Percentiles rank a stretch among this genome's conserved stretches.
Evolutionary conservation across 1,284 basidiomycete genomes (phyloP).

Genomic region (Fomitopsis pinicola): DNA sequence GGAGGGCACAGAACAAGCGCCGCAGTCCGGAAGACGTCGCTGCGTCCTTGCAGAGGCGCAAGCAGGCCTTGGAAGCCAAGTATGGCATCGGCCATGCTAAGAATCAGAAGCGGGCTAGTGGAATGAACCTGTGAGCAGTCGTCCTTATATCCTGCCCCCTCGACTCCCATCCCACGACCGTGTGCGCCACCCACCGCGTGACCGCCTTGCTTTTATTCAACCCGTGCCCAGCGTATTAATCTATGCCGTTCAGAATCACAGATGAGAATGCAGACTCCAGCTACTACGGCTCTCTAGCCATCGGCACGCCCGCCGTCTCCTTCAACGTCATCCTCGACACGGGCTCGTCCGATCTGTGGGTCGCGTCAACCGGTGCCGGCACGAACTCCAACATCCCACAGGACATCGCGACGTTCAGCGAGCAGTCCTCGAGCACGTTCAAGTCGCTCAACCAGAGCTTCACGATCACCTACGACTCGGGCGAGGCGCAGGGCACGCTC

Average conservation of each 20-base stretch:
- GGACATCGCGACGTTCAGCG: conserved; percentile 21
- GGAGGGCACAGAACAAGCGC: background rate
- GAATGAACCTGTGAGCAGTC: conserved; percentile 24
- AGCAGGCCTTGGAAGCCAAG: conserved; percentile 22
- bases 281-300: conserved; percentile 36
- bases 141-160: background rate
- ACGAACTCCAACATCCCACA: conserved; percentile 9
- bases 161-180: conserved; percentile 14
- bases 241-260: background rate
- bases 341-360: conserved; percentile 43
- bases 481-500: conserved; percentile 30
- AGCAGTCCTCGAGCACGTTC: conserved; percentile 25
- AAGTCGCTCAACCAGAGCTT: conserved; percentile 20
- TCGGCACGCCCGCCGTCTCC: conserved; percentile 35
- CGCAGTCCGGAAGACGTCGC: background rate
- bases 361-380: conserved; percentile 13
- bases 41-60: conserved; percentile 12
- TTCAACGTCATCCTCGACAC: conserved; percentile 50
- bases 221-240: background rate
- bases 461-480: conserved; percentile 29
- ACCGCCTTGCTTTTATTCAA: background rate
- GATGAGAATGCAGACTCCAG: conserved; percentile 23
- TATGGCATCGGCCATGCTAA: conserved; percentile 18
- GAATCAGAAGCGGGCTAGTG: conserved; percentile 23
- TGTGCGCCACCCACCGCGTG: conserved; percentile 11